Base-by-base conservation (phyloP, 1,284 basidiomycete species). In the Volvariella surrecta region DNA sequence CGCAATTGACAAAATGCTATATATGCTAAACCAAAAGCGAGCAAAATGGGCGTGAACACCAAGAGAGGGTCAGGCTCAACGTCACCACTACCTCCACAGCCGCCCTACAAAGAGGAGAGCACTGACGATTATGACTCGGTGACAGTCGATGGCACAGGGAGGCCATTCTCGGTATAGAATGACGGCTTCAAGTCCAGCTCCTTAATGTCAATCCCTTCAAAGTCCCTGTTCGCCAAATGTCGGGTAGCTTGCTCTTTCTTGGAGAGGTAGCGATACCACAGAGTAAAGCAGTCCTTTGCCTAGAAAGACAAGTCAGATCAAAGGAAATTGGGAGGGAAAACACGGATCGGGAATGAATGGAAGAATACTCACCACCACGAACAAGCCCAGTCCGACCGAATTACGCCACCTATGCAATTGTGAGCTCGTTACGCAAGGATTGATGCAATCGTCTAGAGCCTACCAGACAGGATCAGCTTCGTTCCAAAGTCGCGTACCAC, bases 401-500 rank as follows among this genome's bases (percentile, higher is more conserved):
- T 46, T 46, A 28, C 45, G 68, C 43, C 43, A 80, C 24, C 24
- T 28, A 28, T 6, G n/a, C n/a, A n/a, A n/a, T n/a, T n/a, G n/a
- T n/a, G n/a, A n/a, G n/a, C n/a, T n/a, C n/a, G n/a, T n/a, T n/a
- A n/a, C n/a, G n/a, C n/a, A n/a, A n/a, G n/a, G n/a, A n/a, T n/a
- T n/a, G n/a, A n/a, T n/a, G n/a, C n/a, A n/a, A n/a, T n/a, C n/a
- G n/a, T n/a, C n/a, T n/a, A n/a, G n/a, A n/a, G n/a, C 24, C 11
- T 28, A 28, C 83, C 84, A 87, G 8, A 87, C 79, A 9, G 83
- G 84, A 57, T 87, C 83, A 39, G 71, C 68, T 48, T 76, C 74
- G 4, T 68, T 65, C 80, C 77, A 86, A 4, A 68, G 67, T 45
- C 65, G 66, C 10, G 75, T 74, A 16, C 78, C 79, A 13, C 73